Conservation (phyloP, 2,329 filamentous ascomycete genomes). For the Ophiostoma himal-ulmi region DNA sequence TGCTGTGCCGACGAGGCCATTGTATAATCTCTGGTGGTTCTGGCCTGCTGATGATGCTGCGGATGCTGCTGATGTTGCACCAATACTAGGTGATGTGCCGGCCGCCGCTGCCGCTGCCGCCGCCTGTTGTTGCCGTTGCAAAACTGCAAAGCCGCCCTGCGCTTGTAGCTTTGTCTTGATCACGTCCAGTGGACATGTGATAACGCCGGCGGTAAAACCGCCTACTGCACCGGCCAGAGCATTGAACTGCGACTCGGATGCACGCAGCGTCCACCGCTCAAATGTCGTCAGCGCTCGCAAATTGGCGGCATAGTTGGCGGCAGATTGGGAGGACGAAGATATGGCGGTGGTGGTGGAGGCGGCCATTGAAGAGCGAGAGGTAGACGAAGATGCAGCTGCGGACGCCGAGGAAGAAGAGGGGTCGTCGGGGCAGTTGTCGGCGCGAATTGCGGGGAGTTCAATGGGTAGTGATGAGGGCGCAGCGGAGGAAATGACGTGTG, state of each 20-base stretch:
- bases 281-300: constrained; percentile 38
- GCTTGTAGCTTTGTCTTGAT: constrained; percentile 98
- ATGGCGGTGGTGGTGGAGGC: constrained; percentile 20
- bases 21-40: constrained; percentile 61
- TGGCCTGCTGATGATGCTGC: constrained; percentile 12
- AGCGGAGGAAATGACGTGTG: constrained; percentile 21
- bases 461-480: constrained; percentile 21
- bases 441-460: constrained; percentile 20
- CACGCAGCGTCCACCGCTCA: constrained; percentile 51
- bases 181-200: constrained; percentile 95
- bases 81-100: constrained; percentile 31
- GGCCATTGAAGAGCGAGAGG: constrained; percentile 39
- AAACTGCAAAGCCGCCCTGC: constrained; percentile 70
- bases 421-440: constrained; percentile 11
- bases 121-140: constrained; percentile 32
- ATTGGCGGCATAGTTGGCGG: constrained; percentile 28
- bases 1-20: constrained; percentile 80
- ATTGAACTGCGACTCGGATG: constrained; percentile 64
- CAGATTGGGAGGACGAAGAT: not conserved
- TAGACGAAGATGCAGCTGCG: constrained; percentile 60
- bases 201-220: constrained; percentile 86
- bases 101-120: constrained; percentile 32
- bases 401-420: not conserved
- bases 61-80: not conserved
- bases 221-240: constrained; percentile 81